Evolutionary conservation across 1,284 basidiomycete species (phyloP), one percentile per base, ranked within the genome.

Genomic region (Phenoliferia sp.): DNA sequence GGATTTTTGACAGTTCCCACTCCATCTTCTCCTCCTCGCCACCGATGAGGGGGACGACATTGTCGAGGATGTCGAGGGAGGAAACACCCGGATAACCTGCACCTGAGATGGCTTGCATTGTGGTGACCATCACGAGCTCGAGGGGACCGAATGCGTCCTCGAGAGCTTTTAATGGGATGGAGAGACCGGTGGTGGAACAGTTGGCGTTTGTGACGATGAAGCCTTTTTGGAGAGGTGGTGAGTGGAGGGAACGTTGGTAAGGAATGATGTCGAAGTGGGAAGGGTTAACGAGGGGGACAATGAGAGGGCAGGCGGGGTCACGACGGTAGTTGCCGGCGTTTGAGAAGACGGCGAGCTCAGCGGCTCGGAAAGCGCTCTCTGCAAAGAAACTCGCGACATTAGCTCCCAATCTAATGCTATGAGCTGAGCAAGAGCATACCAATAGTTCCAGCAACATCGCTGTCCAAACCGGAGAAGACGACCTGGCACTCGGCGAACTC

Each of bases 201-300:
- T 99, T 99, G 73, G 96, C 96, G 79, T 99, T 99, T 66, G 93
- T 95, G 71, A 99, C 88, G 79, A 99, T 95, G 84, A 93, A 99
- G 3, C 96, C 96, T 74, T 88, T 90, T 66, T 85, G 83, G 16
- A 94, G 84, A 3, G 89, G 88, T 19, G 56, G 56, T 0, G 82
- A 81, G 72, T 90, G 88, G 28, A 86, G 80, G 15, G 85, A 77
- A 68, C 84, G 88, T 80, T 99, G 96, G 77, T 93, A 88, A 0
- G 85, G 84, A 74, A 99, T 83, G 77, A 99, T 92, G 70, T 86
- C 82, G 62, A 98, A 83, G 80, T 99, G 96, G 9, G 83, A 83
- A 0, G 92, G 84, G 82, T 99, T 99, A 74, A 97, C 94, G 76
- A 98, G 88, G 19, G 96, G 96, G 10, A 99, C 96, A 80, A 98